These are phyloP conservation scores for Mycena galopus DNA, from an alignment of 768 basidiomycete genomes.

Conservation along the genomic window DNA sequence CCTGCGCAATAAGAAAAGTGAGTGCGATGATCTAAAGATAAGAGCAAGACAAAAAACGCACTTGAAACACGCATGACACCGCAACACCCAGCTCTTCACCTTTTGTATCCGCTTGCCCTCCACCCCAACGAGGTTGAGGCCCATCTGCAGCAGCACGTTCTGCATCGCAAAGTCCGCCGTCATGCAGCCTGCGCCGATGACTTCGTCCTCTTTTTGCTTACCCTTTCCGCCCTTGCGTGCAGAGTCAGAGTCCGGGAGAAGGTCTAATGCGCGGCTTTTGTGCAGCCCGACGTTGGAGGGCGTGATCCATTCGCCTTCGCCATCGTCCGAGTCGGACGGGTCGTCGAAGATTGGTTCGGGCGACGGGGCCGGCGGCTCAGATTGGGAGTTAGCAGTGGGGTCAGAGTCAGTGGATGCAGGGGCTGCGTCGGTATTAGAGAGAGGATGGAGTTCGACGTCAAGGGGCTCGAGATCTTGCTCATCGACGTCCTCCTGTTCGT, in stretches of 20 bases:
- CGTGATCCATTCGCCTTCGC: constrained; percentile 97
- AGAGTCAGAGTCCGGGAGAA: constrained; percentile 67
- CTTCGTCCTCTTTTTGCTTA: constrained; percentile 54
- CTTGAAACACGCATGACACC: constrained; percentile 99
- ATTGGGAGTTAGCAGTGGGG: constrained; percentile 37
- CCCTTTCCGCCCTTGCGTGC: constrained; percentile 51
- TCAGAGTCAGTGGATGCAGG: constrained; percentile 11
- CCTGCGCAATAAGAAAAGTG: constrained; percentile 55
- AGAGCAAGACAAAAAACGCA: constrained; percentile 57
- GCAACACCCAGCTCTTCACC: constrained; percentile 94
- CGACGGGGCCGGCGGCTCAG: constrained; percentile 37
- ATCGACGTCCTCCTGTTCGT: constrained; percentile 22
- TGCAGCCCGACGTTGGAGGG: constrained; percentile 87
- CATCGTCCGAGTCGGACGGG: constrained; percentile 83
- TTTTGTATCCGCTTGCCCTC: constrained; percentile 92
- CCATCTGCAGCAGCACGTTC: constrained; percentile 96
- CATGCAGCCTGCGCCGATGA: constrained; percentile 87
- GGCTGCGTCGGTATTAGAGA: constrained; percentile 33
- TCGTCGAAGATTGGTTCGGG: constrained; percentile 73
- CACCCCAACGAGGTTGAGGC: constrained; percentile 87
- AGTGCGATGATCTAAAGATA: neutral
- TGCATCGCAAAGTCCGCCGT: constrained; percentile 99
- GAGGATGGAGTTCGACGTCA: constrained; percentile 59
- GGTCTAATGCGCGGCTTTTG: constrained; percentile 88
- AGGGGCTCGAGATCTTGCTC: constrained; percentile 53